A percentile compares a stretch with the other conserved stretches of the same genome.
Evolutionary conservation across 1,284 basidiomycete genomes (phyloP).

Genomic region (Moniliella sp.): DNA sequence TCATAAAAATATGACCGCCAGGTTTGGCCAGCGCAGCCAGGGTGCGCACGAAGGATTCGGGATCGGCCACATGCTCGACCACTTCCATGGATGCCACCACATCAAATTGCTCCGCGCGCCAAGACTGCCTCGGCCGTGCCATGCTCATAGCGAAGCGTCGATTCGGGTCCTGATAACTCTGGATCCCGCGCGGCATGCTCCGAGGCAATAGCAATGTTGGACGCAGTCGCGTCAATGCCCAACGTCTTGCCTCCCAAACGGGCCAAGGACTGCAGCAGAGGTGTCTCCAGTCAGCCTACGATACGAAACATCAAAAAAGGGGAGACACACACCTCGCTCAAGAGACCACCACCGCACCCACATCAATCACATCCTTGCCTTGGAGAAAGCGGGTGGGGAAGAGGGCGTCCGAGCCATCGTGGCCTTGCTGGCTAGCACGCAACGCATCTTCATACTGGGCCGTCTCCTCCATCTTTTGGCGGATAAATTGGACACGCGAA

Average conservation of each 20-base stretch:
- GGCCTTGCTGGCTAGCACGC: constrained; percentile 39
- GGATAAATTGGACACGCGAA: constrained; percentile 59
- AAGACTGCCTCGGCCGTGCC: constrained; percentile 55
- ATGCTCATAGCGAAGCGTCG: constrained; percentile 44
- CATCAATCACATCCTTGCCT: constrained; percentile 53
- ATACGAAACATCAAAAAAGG: neutral
- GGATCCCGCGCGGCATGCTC: constrained; percentile 64
- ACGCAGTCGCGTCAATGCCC: constrained; percentile 69
- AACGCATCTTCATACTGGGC: constrained; percentile 20
- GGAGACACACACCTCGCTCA: constrained; percentile 52
- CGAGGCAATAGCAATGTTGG: constrained; percentile 66
- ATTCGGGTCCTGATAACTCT: constrained; percentile 30
- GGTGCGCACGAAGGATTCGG: constrained; percentile 46
- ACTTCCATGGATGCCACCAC: constrained; percentile 95
- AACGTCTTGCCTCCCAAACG: constrained; percentile 64
- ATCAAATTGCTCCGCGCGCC: constrained; percentile 44
- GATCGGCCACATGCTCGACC: constrained; percentile 85
- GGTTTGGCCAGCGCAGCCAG: constrained; percentile 41
- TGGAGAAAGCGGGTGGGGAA: constrained; percentile 22
- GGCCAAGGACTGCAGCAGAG: constrained; percentile 72
- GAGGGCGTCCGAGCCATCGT: constrained; percentile 20
- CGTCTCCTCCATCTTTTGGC: constrained; percentile 44
- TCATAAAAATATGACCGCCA: constrained; percentile 80
- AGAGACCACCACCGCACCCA: constrained; percentile 88
- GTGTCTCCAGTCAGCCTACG: too few relatives aligned